These are phyloP conservation scores for Barbarea vulgaris DNA, from an alignment of 345 rosid genomes.

Conservation along the genomic window DNA sequence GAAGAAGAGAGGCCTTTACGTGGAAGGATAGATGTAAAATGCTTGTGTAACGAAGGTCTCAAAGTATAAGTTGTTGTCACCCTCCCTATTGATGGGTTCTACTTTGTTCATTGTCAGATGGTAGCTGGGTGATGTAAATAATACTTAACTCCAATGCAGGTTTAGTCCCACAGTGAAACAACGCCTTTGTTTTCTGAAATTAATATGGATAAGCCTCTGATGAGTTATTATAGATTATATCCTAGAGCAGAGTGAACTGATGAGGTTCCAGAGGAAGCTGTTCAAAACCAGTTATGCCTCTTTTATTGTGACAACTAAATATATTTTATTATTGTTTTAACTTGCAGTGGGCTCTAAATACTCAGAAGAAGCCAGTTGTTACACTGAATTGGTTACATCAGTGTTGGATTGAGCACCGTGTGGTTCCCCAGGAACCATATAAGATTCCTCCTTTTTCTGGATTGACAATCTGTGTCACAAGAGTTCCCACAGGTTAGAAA, in stretches of 20 bases:
- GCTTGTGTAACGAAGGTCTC: conserved; percentile 13
- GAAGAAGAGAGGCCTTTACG: not conserved
- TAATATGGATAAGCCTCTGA: conserved; percentile 17
- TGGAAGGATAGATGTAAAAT: conserved; percentile 6
- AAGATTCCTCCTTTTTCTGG: conserved; percentile 92
- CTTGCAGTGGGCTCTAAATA: conserved; percentile 86
- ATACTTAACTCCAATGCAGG: conserved; percentile 11
- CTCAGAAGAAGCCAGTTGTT: conserved; percentile 78
- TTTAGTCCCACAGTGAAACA: conserved; percentile 8
- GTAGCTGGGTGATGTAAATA: conserved; percentile 7
- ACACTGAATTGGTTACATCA: conserved; percentile 78
- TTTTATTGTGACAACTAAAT: conserved; percentile 4
- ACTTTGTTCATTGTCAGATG: conserved; percentile 1
- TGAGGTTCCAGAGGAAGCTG: conserved; percentile 34
- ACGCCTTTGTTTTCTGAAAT: not conserved
- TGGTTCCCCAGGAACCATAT: conserved; percentile 87
- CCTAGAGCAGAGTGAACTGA: conserved; percentile 14
- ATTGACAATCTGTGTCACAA: conserved; percentile 78
- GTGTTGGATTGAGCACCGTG: conserved; percentile 93
- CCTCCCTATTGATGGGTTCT: conserved; percentile 8
- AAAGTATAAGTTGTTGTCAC: conserved; percentile 15
- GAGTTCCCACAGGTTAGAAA: conserved; percentile 66
- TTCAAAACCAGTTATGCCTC: conserved; percentile 19
- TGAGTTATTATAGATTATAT: conserved; percentile 1
- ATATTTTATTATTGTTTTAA: conserved; percentile 20